Conservation (phyloP, 108 stramenopile genomes). For the Skeletonema marinoi region DNA sequence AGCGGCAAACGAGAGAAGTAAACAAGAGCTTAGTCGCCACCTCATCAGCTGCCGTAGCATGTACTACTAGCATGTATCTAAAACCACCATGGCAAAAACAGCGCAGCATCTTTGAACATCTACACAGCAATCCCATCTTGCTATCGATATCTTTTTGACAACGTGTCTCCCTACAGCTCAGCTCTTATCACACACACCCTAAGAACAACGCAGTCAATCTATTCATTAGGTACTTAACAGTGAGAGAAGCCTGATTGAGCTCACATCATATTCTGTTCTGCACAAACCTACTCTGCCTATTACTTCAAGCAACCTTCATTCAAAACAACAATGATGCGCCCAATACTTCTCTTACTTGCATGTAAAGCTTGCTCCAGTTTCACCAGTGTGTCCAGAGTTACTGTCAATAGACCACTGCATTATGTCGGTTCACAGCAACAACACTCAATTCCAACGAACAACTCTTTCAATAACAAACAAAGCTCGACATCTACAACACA, state of each 20-base stretch:
- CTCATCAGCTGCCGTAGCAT: too few species aligned
- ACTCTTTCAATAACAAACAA: not conserved
- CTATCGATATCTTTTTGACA: not conserved
- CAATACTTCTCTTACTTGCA: not conserved
- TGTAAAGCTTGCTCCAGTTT: not conserved
- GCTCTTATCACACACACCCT: not conserved
- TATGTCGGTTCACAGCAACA: not conserved
- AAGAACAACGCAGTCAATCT: too few species aligned
- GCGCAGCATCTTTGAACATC: not conserved
- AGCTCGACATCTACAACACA: not conserved
- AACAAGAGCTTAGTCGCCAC: not conserved
- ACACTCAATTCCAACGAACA: not conserved
- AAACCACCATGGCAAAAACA: not conserved
- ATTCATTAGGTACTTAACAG: too few species aligned
- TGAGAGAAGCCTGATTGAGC: too few species aligned
- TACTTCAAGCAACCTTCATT: not conserved
- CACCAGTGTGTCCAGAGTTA: not conserved
- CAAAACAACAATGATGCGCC: not conserved
- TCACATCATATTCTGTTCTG: too few species aligned
- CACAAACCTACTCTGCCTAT: not conserved
- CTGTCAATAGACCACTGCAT: not conserved
- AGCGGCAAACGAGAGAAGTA: too few species aligned
- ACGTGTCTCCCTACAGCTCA: not conserved
- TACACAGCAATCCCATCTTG: too few species aligned
- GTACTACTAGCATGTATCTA: not conserved